A percentile compares a stretch with the other conserved stretches of the same genome.
Evolutionary conservation across 345 rosid genomes (phyloP).

Genomic region (Rhodomyrtus tomentosa): DNA sequence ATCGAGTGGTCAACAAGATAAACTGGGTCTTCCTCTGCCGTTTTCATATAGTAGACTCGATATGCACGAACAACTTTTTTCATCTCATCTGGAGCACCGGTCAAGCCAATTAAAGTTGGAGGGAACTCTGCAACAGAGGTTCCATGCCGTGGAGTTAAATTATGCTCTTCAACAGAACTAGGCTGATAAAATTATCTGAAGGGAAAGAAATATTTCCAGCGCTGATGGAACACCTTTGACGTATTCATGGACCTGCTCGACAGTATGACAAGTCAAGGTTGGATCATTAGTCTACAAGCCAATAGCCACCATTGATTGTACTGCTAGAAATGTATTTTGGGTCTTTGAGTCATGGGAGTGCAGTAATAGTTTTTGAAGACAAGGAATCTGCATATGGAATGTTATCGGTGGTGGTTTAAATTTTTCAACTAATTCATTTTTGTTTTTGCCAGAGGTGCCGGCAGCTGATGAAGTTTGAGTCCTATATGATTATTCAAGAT

Average conservation of each 20-base stretch:
- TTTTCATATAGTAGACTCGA: conserved; percentile 95
- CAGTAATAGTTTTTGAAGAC: neutral
- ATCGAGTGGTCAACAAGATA: conserved; percentile 99
- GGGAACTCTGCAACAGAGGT: conserved; percentile 56
- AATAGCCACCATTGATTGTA: neutral
- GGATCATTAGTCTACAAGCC: neutral
- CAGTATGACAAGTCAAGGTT: conserved; percentile 12
- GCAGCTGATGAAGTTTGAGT: conserved; percentile 79
- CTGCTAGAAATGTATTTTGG: neutral
- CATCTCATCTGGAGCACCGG: conserved; percentile 72
- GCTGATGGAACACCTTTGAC: conserved; percentile 51
- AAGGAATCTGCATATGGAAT: neutral
- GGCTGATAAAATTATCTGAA: neutral
- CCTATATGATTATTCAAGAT: conserved; percentile 70
- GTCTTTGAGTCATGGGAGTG: neutral
- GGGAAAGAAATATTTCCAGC: neutral
- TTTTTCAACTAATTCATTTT: neutral
- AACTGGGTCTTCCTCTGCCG: conserved; percentile 90
- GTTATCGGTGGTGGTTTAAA: neutral
- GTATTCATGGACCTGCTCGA: conserved; percentile 86
- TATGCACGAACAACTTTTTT: conserved; percentile 80
- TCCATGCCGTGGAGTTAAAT: neutral
- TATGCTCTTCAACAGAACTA: neutral
- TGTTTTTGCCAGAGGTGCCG: conserved; percentile 50
- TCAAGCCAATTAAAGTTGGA: conserved; percentile 74